A percentile compares a stretch with the other conserved stretches of the same genome.
These are phyloP conservation scores for Trapa incisa DNA, from an alignment of 345 rosid genomes.

Conservation along the genomic window DNA sequence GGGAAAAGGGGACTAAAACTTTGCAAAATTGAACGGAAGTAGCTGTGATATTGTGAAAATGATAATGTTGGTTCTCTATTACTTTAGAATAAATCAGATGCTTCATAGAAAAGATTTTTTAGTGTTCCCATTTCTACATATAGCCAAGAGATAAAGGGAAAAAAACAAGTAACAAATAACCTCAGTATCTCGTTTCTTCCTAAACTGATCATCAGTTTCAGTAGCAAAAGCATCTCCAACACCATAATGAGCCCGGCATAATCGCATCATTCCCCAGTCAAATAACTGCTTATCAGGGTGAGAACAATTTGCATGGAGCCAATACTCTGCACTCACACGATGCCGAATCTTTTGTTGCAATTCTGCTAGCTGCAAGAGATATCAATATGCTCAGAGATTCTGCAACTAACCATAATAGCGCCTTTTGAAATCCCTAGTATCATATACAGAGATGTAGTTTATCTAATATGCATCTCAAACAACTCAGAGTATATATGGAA, in stretches of 20 bases:
- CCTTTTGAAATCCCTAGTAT: neutral
- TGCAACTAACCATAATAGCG: neutral
- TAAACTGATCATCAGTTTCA: conserved; percentile 81
- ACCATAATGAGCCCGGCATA: conserved; percentile 67
- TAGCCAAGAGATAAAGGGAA: neutral
- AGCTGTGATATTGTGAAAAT: neutral
- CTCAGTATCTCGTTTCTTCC: conserved; percentile 96
- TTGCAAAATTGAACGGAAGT: neutral
- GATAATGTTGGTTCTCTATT: neutral
- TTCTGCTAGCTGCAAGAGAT: conserved; percentile 58
- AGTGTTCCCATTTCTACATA: neutral
- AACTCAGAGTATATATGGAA: neutral
- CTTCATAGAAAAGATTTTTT: neutral
- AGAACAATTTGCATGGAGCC: conserved; percentile 67
- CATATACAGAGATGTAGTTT: conserved; percentile 2
- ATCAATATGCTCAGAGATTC: conserved; percentile 1
- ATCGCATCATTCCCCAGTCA: conserved; percentile 96
- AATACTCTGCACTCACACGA: conserved; percentile 74
- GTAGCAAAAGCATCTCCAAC: conserved; percentile 79
- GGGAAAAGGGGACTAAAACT: neutral
- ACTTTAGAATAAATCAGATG: neutral
- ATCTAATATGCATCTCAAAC: neutral
- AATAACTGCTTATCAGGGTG: conserved; percentile 56
- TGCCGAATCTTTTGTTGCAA: conserved; percentile 70
- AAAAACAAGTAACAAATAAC: conserved; percentile 18